Evolutionary conservation across 192 early-diverging fungal species (phyloP).

Genomic region (Polychytrium aggregatum): DNA sequence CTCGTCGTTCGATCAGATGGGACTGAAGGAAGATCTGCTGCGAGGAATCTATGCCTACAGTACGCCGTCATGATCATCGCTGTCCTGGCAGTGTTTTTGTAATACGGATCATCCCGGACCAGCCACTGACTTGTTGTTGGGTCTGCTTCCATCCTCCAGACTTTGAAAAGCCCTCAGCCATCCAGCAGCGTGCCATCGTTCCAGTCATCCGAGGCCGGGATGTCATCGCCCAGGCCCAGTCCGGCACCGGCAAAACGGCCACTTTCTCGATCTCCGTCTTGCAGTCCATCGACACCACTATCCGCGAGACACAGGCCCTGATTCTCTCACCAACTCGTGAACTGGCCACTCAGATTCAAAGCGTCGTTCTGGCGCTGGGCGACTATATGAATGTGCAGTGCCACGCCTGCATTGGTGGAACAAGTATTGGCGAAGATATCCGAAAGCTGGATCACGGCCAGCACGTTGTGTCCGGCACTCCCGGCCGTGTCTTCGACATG

Average conservation of each 20-base stretch:
- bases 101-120: neutral
- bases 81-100: neutral
- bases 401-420: conserved; percentile 92
- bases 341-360: conserved; percentile 91
- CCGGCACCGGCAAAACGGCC: conserved; percentile 97
- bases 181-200: conserved; percentile 94
- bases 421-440: conserved; percentile 84
- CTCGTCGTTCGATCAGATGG: conserved; percentile 86
- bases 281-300: conserved; percentile 77
- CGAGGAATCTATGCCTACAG: conserved; percentile 97
- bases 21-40: conserved; percentile 92
- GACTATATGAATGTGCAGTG: conserved; percentile 97
- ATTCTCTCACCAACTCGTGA: conserved; percentile 92
- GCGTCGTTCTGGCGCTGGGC: conserved; percentile 81
- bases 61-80: conserved; percentile 19
- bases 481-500: conserved; percentile 96
- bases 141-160: conserved; percentile 32
- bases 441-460: conserved; percentile 81
- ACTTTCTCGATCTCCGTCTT: conserved; percentile 92
- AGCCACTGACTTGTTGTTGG: too few species aligned
- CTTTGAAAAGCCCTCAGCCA: conserved; percentile 96
- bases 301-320: conserved; percentile 85
- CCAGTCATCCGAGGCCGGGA: conserved; percentile 81
- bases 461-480: conserved; percentile 91
- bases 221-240: conserved; percentile 96